Conservation (phyloP, 192 early-diverging fungal species). For the Podila epicladia region DNA sequence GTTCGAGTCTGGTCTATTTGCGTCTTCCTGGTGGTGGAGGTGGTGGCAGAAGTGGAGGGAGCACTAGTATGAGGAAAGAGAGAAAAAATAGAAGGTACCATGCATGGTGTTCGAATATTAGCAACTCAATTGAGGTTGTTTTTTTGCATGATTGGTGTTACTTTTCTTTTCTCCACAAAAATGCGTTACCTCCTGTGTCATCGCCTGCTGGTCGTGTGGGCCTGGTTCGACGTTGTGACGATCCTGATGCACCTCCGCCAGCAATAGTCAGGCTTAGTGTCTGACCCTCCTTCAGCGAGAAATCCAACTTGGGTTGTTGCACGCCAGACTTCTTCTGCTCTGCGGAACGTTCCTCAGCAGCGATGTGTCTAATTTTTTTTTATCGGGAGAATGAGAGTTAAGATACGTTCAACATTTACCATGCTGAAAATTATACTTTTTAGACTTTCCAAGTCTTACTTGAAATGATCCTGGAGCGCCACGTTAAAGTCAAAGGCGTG, state of each 20-base stretch:
- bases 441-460: conserved; percentile 51
- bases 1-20: background rate
- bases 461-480: conserved; percentile 82
- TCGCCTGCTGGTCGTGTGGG: conserved; percentile 25
- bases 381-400: background rate
- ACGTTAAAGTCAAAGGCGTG: conserved; percentile 94
- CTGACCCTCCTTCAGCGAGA: conserved; percentile 82
- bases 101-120: too few relatives aligned
- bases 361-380: conserved; percentile 54
- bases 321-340: conserved; percentile 44
- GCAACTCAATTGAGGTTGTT: background rate
- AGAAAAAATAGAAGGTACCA: background rate
- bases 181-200: conserved; percentile 20
- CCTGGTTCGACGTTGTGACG: conserved; percentile 27
- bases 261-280: conserved; percentile 82
- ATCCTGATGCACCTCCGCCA: conserved; percentile 49
- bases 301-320: conserved; percentile 72
- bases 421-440: background rate
- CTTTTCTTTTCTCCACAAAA: too few relatives aligned
- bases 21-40: conserved; percentile 46
- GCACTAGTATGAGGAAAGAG: background rate
- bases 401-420: background rate
- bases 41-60: conserved; percentile 39
- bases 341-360: conserved; percentile 55
- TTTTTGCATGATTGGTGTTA: too few relatives aligned